A percentile compares a stretch with the other conserved stretches of the same genome.
Conservation (phyloP, 1,284 basidiomycete genomes). For the Cutaneotrichosporon sp. region DNA sequence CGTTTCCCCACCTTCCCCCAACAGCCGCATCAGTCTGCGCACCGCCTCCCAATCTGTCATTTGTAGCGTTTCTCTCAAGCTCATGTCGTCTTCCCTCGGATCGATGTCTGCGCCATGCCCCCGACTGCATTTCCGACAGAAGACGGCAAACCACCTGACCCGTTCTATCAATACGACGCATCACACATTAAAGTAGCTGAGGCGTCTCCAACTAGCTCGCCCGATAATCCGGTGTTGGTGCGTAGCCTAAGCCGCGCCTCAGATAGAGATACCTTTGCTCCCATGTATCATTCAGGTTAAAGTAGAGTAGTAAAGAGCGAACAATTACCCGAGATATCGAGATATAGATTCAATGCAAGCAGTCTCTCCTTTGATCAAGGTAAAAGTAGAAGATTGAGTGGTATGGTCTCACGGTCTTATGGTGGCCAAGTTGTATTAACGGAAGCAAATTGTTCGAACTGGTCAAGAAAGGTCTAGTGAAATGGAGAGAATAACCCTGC, state of each 20-base stretch:
- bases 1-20: background rate
- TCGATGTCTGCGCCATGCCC: conserved; percentile 1
- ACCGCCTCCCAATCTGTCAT: conserved; percentile 2
- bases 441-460: background rate
- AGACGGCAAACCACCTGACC: background rate
- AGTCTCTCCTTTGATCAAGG: background rate
- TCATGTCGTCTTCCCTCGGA: background rate
- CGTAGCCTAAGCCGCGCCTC: background rate
- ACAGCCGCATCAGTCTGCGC: background rate
- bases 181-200: conserved; percentile 2
- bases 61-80: background rate
- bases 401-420: too few relatives aligned
- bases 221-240: conserved; percentile 7
- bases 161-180: background rate
- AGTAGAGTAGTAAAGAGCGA: conserved; percentile 4
- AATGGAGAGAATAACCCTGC: too few relatives aligned
- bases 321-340: background rate
- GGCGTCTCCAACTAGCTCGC: background rate
- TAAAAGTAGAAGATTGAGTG: background rate
- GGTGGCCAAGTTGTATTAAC: too few relatives aligned
- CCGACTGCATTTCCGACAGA: background rate
- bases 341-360: background rate
- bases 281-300: conserved; percentile 11
- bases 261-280: conserved; percentile 13
- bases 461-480: too few relatives aligned